Evolutionary conservation across 805 yeast species (phyloP), one percentile per base, ranked within the genome.

Genomic region (Starmerella potacharoeniae): DNA sequence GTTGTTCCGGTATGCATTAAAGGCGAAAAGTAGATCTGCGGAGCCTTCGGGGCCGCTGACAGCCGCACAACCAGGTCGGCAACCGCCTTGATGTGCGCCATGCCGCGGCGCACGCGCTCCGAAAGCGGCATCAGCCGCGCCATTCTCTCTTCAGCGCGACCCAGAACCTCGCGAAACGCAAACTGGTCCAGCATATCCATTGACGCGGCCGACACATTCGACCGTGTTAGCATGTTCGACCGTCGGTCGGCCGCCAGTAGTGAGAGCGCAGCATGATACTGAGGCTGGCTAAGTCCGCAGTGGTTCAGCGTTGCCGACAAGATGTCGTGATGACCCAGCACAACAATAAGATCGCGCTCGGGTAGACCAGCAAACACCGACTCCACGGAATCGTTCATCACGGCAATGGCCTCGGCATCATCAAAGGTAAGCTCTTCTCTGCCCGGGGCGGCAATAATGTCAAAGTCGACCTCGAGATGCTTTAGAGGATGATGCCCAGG

Each of bases 371-470:
- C 66, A 17, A 30, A 17, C 2, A 86, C 67, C 5, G 89, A 74
- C 11, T 36, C 48, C 5, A 44, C 48, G 11, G 48, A n/a, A 61
- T 90, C 96, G 64, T 84, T 90, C 37, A 87, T 75, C 0, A 88
- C 86, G 60, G 85, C 85, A 48, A 93, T 73, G 56, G 91, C 80
- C 65, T 93, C 99, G 0, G 97, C 96, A 66, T 93, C 97, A 60
- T 84, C 77, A 46, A 78, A 76, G 1, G 80, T 71, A 9, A 77
- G 66, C 11, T 51, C 44, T 6, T 42, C 51, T 2, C 50, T 78
- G 1, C 70, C 60, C 1, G 75, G 62, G 2, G 62, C 54, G 0
- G 84, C 74, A 2, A 85, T 73, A 29, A 89, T 83, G 68, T 93
- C 97, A 69, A 91, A 90, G 63, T 84, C 95, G 41, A 88, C 80